A percentile compares a stretch with the other conserved stretches of the same genome.
Conservation (phyloP, 441 rosid genomes). For the Gossypium aridum region DNA sequence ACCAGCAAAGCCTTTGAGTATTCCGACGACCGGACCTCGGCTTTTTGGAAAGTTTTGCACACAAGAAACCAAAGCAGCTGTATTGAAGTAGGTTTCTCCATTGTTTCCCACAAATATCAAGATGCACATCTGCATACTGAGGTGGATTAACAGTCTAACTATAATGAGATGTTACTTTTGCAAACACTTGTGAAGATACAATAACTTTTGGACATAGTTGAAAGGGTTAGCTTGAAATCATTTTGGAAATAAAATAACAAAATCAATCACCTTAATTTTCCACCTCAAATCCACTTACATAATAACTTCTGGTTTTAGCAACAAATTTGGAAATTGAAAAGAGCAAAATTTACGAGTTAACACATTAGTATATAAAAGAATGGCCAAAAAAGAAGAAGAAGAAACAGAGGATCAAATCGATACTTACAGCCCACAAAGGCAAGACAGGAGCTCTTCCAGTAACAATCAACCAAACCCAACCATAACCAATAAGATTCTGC, state of each 20-base stretch:
- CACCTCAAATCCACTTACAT: neutral
- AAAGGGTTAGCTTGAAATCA: neutral
- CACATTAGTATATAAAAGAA: neutral
- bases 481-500: conserved; percentile 85
- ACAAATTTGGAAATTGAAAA: neutral
- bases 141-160: neutral
- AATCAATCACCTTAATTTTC: neutral
- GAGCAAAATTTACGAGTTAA: neutral
- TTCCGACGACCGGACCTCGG: conserved; percentile 94
- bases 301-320: neutral
- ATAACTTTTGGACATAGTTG: neutral
- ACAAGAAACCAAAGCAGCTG: conserved; percentile 82
- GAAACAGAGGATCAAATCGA: neutral
- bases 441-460: conserved; percentile 66
- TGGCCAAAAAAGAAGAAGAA: neutral
- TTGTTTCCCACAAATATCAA: conserved; percentile 85
- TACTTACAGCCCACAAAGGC: conserved; percentile 94
- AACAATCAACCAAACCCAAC: conserved; percentile 92
- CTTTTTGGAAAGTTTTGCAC: conserved; percentile 96
- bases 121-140: conserved; percentile 63
- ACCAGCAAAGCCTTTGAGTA: conserved; percentile 97
- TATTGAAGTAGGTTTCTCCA: conserved; percentile 95
- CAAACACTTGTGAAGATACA: neutral
- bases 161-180: too few species aligned
- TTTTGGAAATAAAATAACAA: neutral